Percentiles rank a stretch among this genome's conserved stretches.
Conservation (phyloP, 371 early-diverging fungal species). For the Mucor plumbeus region DNA sequence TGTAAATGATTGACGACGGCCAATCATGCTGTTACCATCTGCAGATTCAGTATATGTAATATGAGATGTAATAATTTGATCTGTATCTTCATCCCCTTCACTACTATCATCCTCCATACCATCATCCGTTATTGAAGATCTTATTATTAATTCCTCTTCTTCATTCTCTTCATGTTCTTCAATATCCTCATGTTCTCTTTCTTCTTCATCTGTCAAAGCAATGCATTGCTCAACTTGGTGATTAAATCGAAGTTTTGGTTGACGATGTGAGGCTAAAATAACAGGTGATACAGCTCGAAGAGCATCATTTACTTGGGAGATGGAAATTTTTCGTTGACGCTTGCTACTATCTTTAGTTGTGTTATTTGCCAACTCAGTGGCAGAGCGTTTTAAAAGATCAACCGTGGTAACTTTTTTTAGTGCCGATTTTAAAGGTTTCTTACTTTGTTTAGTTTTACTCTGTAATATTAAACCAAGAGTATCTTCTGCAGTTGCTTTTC, state of each 20-base stretch:
- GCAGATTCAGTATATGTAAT: background rate
- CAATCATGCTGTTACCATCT: background rate
- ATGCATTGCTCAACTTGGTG: constrained; percentile 70
- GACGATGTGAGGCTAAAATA: constrained; percentile 57
- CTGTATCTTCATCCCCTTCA: constrained; percentile 15
- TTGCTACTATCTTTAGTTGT: constrained; percentile 10
- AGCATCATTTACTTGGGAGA: constrained; percentile 52
- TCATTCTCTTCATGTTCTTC: background rate
- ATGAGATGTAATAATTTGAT: constrained; percentile 12
- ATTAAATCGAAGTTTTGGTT: constrained; percentile 68
- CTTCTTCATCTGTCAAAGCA: constrained; percentile 33
- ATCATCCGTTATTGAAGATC: background rate
- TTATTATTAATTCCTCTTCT: background rate
- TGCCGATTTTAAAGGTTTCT: constrained; percentile 41
- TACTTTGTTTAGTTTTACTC: background rate
- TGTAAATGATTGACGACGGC: background rate
- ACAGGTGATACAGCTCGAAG: constrained; percentile 54
- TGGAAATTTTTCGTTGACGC: constrained; percentile 40
- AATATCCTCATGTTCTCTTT: constrained; percentile 29
- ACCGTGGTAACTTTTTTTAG: constrained; percentile 44
- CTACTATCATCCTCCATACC: background rate
- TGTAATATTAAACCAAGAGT: constrained; percentile 35
- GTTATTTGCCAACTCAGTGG: constrained; percentile 29
- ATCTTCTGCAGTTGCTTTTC: constrained; percentile 38
- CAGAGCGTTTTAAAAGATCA: constrained; percentile 48